Base-by-base conservation (phyloP, 331 rosid species). In the Phaseolus coccineus region DNA sequence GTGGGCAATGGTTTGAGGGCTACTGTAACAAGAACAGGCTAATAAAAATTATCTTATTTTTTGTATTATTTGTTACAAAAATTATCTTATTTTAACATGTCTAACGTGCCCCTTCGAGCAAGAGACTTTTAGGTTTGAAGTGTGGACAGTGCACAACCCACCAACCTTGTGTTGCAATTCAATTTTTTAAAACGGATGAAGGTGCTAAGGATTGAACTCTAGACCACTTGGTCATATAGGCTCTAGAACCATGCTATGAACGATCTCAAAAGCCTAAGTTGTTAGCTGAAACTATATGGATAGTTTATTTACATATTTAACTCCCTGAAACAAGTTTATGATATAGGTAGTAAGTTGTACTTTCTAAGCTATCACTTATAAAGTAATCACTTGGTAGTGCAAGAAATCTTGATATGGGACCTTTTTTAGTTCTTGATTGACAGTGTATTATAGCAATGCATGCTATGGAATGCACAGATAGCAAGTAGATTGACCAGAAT, bases 331-430 rank as follows among this genome's bases (percentile, higher is more conserved):
- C 51, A n/a, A 51, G 44, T 78, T 69, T 50, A 5, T 55, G 2
- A 56, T 61, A 5, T 55, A 4, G 50, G 51, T 8, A 8, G 55
- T 50, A 67, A 78, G 50, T 51, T 48, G 66, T 16, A 72, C 16
- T 65, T 83, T 62, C 47, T 37, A 50, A 71, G 73, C 39, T 57
- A 80, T 51, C 67, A 62, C 19, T 73, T 37, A 42, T 37, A 58
- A 42, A 42, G 3, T 46, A 52, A 16, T 47, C 57, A 62, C 48
- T 53, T 33, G 35, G 57, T 24, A 46, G 58, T 63, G 56, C 13
- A 5, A 56, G 19, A 83, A 72, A 52, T n/a, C 50, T 71, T 62
- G 52, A 37, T 67, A 64, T 3, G 33, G 30, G 25, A 77, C 37
- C 44, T 52, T 59, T 33, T 69, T 48, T 15, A 47, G 31, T 65